A percentile compares a stretch with the other conserved stretches of the same genome.
phyloP scores from a whole-genome alignment of 2,329 filamentous ascomycete species.

The Allantophomopsis cytisporea region DNA sequence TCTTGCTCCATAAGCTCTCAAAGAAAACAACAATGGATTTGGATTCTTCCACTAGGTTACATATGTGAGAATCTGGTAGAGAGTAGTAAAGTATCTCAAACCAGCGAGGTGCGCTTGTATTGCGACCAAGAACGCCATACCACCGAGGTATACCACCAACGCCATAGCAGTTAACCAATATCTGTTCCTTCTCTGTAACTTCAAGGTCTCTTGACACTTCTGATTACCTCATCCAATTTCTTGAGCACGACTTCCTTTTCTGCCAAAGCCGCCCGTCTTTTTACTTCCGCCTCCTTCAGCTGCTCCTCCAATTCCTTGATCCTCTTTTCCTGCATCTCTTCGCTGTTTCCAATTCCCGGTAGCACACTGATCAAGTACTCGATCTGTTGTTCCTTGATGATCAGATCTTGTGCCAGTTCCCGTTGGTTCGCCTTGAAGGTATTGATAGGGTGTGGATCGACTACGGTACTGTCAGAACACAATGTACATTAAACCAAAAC shows the following conservation, averaged over 20 bases:
- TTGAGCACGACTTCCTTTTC: slow-evolving; percentile 48
- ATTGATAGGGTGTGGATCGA: slow-evolving; percentile 47
- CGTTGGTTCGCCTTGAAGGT: slow-evolving; percentile 54
- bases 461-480: slow-evolving; percentile 18
- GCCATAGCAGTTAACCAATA: too few relatives aligned
- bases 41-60: too few relatives aligned
- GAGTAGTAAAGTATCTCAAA: too few relatives aligned
- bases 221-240: slow-evolving; percentile 46
- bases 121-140: too few relatives aligned
- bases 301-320: slow-evolving; percentile 54
- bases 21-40: too few relatives aligned
- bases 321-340: slow-evolving; percentile 58
- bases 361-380: slow-evolving; percentile 62
- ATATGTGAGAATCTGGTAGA: too few relatives aligned
- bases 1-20: too few relatives aligned
- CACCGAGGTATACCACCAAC: too few relatives aligned
- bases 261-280: slow-evolving; percentile 47
- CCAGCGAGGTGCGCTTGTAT: too few relatives aligned
- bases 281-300: slow-evolving; percentile 45
- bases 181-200: not conserved
- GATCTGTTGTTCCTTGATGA: slow-evolving; percentile 73
- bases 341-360: slow-evolving; percentile 66
- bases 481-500: not conserved
- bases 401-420: slow-evolving; percentile 63
- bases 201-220: slow-evolving; percentile 44